Evolutionary conservation across 495 filamentous ascomycete species (phyloP).

Genomic region (Emericellopsis terricola): DNA sequence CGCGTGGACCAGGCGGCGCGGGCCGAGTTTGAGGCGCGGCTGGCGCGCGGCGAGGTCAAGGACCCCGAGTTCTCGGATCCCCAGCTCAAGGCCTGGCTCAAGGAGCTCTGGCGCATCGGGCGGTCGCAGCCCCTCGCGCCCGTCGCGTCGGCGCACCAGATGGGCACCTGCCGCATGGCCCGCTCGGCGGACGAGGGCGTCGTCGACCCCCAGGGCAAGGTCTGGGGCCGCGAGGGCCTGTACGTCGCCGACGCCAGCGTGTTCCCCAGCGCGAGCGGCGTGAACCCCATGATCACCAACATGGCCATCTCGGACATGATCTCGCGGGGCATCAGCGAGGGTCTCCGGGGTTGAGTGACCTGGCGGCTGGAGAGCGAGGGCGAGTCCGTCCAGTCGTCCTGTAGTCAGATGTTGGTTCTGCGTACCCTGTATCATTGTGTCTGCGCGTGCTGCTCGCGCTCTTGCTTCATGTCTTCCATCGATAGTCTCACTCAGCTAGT

Average conservation of each 20-base stretch:
- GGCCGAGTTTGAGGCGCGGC: not conserved
- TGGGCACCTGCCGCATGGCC: slow-evolving; percentile 81
- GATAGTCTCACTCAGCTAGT: too few species aligned
- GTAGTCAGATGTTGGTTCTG: not conserved
- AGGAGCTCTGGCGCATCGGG: slow-evolving; percentile 27
- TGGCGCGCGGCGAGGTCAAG: slow-evolving; percentile 9
- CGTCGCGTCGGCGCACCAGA: slow-evolving; percentile 57
- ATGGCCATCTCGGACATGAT: slow-evolving; percentile 69
- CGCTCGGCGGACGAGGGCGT: slow-evolving; percentile 40
- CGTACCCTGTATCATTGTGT: too few species aligned
- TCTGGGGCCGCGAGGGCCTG: slow-evolving; percentile 58
- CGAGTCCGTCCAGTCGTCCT: not conserved
- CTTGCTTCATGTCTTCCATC: too few species aligned
- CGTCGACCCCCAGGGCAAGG: slow-evolving; percentile 53
- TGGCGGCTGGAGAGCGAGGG: not conserved
- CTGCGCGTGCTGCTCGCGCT: too few species aligned
- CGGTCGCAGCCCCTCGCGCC: slow-evolving; percentile 25
- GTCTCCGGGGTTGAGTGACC: not conserved
- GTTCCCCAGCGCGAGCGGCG: slow-evolving; percentile 76
- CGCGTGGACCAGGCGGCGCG: slow-evolving; percentile 24
- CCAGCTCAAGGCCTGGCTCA: slow-evolving; percentile 50
- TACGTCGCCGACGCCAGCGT: slow-evolving; percentile 79
- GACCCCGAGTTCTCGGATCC: slow-evolving; percentile 44
- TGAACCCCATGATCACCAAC: slow-evolving; percentile 85
- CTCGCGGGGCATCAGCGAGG: slow-evolving; percentile 21